These are phyloP conservation scores for Metschnikowia dekortorum DNA, from an alignment of 805 yeast species.

Conservation along the genomic window DNA sequence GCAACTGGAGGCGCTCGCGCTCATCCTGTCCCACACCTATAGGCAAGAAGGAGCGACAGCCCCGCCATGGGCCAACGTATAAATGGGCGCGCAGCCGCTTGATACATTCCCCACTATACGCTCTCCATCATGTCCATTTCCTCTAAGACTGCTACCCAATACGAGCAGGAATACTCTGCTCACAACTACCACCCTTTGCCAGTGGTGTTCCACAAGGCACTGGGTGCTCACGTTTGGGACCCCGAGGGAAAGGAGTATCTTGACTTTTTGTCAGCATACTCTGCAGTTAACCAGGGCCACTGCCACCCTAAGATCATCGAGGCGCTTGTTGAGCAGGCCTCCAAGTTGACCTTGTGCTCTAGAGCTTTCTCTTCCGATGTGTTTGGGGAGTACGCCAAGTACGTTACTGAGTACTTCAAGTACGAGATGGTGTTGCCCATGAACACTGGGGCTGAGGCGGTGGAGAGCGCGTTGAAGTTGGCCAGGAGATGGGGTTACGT, in stretches of 20 bases:
- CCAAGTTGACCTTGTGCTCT: constrained; percentile 76
- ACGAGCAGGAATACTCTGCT: constrained; percentile 82
- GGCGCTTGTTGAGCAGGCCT: constrained; percentile 86
- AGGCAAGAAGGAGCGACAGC: constrained; percentile 20
- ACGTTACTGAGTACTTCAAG: constrained; percentile 79
- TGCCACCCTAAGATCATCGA: constrained; percentile 89
- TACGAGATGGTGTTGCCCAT: constrained; percentile 94
- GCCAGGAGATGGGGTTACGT: constrained; percentile 98
- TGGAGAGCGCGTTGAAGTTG: constrained; percentile 87
- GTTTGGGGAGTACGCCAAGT: constrained; percentile 84
- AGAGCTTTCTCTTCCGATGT: constrained; percentile 90
- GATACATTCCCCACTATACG: background rate
- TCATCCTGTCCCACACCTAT: constrained; percentile 10
- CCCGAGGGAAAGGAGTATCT: constrained; percentile 94
- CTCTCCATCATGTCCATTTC: constrained; percentile 36
- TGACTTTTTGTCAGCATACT: constrained; percentile 90
- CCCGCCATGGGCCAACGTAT: constrained; percentile 7
- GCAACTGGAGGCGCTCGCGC: constrained; percentile 14
- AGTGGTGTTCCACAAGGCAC: constrained; percentile 82
- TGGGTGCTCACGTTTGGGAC: constrained; percentile 95
- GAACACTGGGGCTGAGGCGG: constrained; percentile 99
- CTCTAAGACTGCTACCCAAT: constrained; percentile 58
- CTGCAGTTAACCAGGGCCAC: constrained; percentile 97
- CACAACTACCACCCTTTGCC: constrained; percentile 97
- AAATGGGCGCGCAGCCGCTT: constrained; percentile 5